phyloP scores from a whole-genome alignment of 768 basidiomycete species.

The Strobilomyces confusus region DNA sequence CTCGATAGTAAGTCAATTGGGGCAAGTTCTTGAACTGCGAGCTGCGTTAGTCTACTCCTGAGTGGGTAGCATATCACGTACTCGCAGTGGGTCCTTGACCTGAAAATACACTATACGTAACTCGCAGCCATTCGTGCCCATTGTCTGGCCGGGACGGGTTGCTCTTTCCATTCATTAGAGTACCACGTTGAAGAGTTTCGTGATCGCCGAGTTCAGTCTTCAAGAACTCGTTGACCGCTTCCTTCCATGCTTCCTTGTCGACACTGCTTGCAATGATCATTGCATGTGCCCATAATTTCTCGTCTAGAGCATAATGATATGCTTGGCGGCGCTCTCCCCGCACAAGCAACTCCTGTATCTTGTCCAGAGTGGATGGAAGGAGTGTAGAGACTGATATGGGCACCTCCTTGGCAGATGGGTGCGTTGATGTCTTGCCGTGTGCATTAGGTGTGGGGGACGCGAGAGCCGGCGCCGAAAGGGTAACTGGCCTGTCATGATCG shows the following conservation, averaged over 20 bases:
- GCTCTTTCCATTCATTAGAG: constrained; percentile 18
- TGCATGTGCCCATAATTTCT: constrained; percentile 93
- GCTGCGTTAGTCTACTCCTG: constrained; percentile 3
- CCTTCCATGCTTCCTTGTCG: constrained; percentile 92
- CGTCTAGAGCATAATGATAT: constrained; percentile 82
- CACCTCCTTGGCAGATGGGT: constrained; percentile 38
- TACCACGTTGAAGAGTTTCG: constrained; percentile 20
- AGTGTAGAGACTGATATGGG: constrained; percentile 59
- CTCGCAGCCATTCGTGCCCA: constrained; percentile 70
- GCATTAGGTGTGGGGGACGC: constrained; percentile 23
- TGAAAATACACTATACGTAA: constrained; percentile 79
- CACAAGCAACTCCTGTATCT: constrained; percentile 74
- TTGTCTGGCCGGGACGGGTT: constrained; percentile 29
- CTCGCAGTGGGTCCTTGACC: constrained; percentile 78
- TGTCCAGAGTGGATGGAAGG: constrained; percentile 62
- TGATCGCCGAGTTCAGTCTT: constrained; percentile 62
- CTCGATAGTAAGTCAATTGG: constrained; percentile 53
- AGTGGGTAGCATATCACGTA: constrained; percentile 29
- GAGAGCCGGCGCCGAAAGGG: constrained; percentile 29
- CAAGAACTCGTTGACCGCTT: constrained; percentile 82
- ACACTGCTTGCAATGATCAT: constrained; percentile 91
- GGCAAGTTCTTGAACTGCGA: constrained; percentile 68
- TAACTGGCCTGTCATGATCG: constrained; percentile 18
- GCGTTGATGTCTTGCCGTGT: constrained; percentile 12
- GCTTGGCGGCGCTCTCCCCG: constrained; percentile 85